phyloP scores from a whole-genome alignment of 139 green algal genomes.

The Picochlorum sp. region DNA sequence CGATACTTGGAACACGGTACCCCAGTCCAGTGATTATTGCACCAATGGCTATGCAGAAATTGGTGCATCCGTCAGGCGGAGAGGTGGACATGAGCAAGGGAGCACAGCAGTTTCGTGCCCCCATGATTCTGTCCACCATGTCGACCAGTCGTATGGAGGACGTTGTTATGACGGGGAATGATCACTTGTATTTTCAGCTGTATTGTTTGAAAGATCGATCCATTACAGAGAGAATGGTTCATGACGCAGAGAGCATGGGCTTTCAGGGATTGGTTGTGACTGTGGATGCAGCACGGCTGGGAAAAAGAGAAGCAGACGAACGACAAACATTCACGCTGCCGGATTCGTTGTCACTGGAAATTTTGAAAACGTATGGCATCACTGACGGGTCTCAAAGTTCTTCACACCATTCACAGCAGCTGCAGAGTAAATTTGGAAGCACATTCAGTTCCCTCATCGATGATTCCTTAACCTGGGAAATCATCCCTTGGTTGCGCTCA shows the following conservation, averaged over 20 bases:
- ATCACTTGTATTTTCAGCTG: constrained; percentile 59
- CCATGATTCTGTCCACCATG: constrained; percentile 70
- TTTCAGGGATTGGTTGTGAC: constrained; percentile 80
- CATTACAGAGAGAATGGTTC: constrained; percentile 50
- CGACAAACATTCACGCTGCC: constrained; percentile 54
- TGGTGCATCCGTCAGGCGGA: constrained; percentile 55
- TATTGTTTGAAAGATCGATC: constrained; percentile 50
- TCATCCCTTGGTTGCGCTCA: constrained; percentile 62
- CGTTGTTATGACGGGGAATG: constrained; percentile 26
- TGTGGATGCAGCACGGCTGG: constrained; percentile 74
- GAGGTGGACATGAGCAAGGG: constrained; percentile 52
- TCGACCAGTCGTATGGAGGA: constrained; percentile 43
- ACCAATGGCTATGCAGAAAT: constrained; percentile 76
- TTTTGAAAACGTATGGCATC: constrained; percentile 28
- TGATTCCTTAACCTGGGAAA: constrained; percentile 59
- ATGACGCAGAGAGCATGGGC: constrained; percentile 47
- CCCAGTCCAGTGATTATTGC: constrained; percentile 64
- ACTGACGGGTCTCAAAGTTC: not conserved
- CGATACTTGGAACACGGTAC: constrained; percentile 29
- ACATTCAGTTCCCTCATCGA: constrained; percentile 41
- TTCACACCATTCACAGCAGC: not conserved
- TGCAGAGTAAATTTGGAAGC: constrained; percentile 8
- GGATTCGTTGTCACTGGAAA: constrained; percentile 40
- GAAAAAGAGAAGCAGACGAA: constrained; percentile 61
- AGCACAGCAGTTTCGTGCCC: constrained; percentile 25